Evolutionary conservation across 495 filamentous ascomycete species (phyloP), one percentile per base, ranked within the genome.

Genomic region (Neurospora hispaniola): DNA sequence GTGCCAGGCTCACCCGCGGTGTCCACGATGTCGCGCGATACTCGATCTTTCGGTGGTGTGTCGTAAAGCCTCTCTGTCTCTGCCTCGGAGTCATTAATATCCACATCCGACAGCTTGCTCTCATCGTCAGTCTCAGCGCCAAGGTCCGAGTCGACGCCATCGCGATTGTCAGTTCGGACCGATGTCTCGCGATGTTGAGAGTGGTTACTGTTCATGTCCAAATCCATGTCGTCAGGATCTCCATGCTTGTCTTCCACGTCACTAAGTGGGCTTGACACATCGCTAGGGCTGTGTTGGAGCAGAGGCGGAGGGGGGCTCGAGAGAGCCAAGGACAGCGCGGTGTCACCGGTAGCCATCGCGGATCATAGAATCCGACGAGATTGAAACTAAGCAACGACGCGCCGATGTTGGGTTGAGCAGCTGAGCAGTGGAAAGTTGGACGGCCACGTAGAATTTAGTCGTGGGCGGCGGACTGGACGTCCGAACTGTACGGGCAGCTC

Each of bases 1-100:
- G 62, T 75, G n/a, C 74, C 76, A 72, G 78, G 76, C 74, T 85
- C 76, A 78, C 81, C 69, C 79, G 80, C 76, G 76, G 78, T 75
- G 48, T 75, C 87, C 23, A 92, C 75, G 9, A 90, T 85, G 69
- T 93, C 90, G 80, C 91, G 87, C 76, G 85, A 85, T 74, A 86
- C 85, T 76, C 86, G 86, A 75, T 85, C 82, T 74, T 94, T 93
- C 72, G 92, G 89, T 27, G 96, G 96, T n/a, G 95, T 94, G 78
- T 92, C 89, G 75, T 96, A 95, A 76, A 98, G 86, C 70, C 96
- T 89, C 83, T 98, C 96, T 9, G 96, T 99, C 84, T 98, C 96
- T 39, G 96, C 96, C 82, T 99, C 96, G n/a, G 96, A 97, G 82
- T 98, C 95, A 76, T 91, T 91, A 72, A 91, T 90, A 71, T 85